These are phyloP conservation scores for Scorias spongiosa DNA, from an alignment of 2,329 filamentous ascomycete species.

Conservation along the genomic window DNA sequence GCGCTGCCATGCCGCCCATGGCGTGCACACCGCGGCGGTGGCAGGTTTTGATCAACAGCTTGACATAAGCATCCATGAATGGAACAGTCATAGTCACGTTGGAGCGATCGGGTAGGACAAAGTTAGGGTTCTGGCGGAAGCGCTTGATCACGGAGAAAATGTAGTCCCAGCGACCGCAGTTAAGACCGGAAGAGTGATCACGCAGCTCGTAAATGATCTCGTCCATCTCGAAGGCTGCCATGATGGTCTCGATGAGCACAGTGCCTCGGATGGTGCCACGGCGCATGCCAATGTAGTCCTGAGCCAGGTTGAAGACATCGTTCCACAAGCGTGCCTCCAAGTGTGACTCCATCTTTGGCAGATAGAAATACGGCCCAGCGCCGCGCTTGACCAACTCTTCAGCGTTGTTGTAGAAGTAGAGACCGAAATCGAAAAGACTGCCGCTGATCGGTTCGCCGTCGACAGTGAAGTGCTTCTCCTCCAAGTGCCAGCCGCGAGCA, in stretches of 20 bases:
- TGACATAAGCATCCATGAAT: constrained; percentile 97
- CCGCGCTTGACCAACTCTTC: constrained; percentile 72
- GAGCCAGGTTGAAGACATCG: constrained; percentile 87
- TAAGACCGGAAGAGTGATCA: constrained; percentile 88
- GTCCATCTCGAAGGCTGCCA: constrained; percentile 98
- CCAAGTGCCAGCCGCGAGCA: constrained; percentile 91
- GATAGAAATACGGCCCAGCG: constrained; percentile 87
- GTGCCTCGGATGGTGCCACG: constrained; percentile 89
- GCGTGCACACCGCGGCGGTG: constrained; percentile 94
- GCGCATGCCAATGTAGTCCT: constrained; percentile 81
- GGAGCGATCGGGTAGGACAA: constrained; percentile 82
- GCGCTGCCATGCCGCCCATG: constrained; percentile 96
- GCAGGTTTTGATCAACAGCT: constrained; percentile 95
- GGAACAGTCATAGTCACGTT: constrained; percentile 94
- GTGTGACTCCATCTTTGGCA: constrained; percentile 92
- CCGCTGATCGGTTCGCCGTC: constrained; percentile 91
- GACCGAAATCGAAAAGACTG: constrained; percentile 87
- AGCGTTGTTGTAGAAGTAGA: constrained; percentile 99
- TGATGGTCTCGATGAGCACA: constrained; percentile 93
- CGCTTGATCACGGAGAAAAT: constrained; percentile 99
- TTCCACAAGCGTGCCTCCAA: constrained; percentile 97
- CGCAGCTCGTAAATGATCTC: constrained; percentile 99
- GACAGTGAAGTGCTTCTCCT: constrained; percentile 95
- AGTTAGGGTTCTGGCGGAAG: constrained; percentile 87
- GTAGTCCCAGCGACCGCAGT: constrained; percentile 99